Conservation (phyloP, 345 rosid species). For the Camelina sativa region DNA sequence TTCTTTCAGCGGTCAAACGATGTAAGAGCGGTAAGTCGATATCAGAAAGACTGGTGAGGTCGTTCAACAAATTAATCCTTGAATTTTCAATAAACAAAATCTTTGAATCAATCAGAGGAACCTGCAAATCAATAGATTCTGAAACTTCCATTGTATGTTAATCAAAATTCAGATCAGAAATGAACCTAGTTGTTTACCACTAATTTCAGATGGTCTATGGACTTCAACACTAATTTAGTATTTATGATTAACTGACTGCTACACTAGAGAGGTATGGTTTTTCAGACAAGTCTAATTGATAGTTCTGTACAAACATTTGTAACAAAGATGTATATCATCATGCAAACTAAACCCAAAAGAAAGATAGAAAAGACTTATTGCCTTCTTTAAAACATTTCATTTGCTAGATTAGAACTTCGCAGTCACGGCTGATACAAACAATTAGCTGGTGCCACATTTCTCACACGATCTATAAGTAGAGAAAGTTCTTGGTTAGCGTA, state of each 20-base stretch:
- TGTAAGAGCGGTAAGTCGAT: slow-evolving; percentile 16
- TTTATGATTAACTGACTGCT: too few relatives aligned
- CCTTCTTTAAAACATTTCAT: not conserved
- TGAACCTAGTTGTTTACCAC: slow-evolving; percentile 8
- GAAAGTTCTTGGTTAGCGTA: slow-evolving; percentile 66
- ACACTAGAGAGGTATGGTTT: too few relatives aligned
- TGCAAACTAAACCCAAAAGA: not conserved
- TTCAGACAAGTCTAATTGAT: too few relatives aligned
- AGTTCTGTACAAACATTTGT: not conserved
- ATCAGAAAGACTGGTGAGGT: slow-evolving; percentile 12
- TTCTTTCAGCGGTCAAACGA: not conserved
- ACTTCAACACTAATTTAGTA: not conserved
- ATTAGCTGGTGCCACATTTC: slow-evolving; percentile 51
- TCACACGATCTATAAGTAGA: slow-evolving; percentile 60
- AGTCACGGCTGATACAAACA: slow-evolving; percentile 47
- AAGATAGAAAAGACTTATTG: slow-evolving; percentile 4
- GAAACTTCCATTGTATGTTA: too few relatives aligned
- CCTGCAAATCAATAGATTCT: slow-evolving; percentile 24
- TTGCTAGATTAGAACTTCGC: slow-evolving; percentile 27
- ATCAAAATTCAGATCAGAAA: not conserved
- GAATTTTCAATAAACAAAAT: slow-evolving; percentile 13
- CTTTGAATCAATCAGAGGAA: slow-evolving; percentile 16
- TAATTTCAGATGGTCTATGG: not conserved
- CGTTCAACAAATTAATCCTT: slow-evolving; percentile 16
- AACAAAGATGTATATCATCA: slow-evolving; percentile 14